phyloP scores from a whole-genome alignment of 495 filamentous ascomycete genomes.

The Amniculicola lignicola region DNA sequence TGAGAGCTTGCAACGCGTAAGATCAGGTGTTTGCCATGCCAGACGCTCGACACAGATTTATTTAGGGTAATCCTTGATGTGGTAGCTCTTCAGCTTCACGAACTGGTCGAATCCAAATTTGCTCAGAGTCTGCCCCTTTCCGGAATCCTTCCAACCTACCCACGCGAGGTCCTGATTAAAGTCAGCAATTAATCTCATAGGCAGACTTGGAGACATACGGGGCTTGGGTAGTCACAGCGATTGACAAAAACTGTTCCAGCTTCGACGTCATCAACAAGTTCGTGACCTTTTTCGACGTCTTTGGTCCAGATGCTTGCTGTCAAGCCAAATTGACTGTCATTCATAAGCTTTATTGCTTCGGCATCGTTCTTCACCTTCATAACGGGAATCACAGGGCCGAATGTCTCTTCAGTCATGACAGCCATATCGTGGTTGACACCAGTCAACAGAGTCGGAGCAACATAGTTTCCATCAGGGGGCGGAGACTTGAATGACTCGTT shows the following conservation, averaged over 20 bases:
- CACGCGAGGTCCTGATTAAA: conserved; percentile 82
- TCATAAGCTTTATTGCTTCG: conserved; percentile 85
- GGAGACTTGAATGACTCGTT: conserved; percentile 69
- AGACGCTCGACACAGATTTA: conserved; percentile 31
- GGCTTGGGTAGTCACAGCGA: conserved; percentile 86
- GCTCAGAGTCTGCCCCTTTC: conserved; percentile 84
- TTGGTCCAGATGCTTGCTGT: conserved; percentile 99
- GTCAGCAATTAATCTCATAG: conserved; percentile 1
- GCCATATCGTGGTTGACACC: conserved; percentile 80
- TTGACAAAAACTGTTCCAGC: conserved; percentile 98
- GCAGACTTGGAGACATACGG: conserved; percentile 56
- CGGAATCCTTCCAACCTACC: conserved; percentile 97
- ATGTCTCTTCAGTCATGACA: conserved; percentile 94
- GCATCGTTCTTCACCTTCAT: conserved; percentile 84
- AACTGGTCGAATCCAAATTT: conserved; percentile 92
- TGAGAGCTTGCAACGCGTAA: not conserved
- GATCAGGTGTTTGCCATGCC: conserved; percentile 6
- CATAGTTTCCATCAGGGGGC: conserved; percentile 72
- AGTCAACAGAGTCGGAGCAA: conserved; percentile 78
- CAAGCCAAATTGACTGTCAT: conserved; percentile 89
- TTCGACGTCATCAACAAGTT: conserved; percentile 75
- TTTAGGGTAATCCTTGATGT: conserved; percentile 85
- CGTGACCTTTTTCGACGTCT: conserved; percentile 71
- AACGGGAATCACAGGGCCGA: conserved; percentile 89
- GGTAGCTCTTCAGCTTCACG: conserved; percentile 91